phyloP scores from a whole-genome alignment of 2,329 filamentous ascomycete genomes.

The Pyrenophora graminea region DNA sequence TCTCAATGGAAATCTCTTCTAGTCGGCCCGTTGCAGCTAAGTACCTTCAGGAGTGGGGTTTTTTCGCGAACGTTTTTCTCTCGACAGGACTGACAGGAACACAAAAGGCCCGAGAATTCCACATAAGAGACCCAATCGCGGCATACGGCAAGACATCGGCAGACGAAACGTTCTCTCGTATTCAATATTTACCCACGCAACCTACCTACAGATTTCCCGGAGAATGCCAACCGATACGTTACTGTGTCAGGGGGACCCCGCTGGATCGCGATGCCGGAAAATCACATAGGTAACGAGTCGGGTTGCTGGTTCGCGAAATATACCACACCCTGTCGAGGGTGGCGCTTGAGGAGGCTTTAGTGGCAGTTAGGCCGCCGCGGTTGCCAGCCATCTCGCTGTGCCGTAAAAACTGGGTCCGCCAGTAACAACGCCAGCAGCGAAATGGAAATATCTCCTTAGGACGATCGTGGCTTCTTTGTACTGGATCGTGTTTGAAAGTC shows the following conservation, averaged over 20 bases:
- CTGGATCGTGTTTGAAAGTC: constrained; percentile 4
- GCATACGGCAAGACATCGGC: neutral
- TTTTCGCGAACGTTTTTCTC: neutral
- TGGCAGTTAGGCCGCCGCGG: neutral
- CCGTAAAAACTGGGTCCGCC: constrained; percentile 4
- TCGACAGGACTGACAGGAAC: too few relatives aligned
- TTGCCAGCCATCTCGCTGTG: constrained; percentile 1
- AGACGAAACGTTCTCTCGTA: neutral
- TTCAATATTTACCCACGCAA: too few relatives aligned
- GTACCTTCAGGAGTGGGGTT: neutral
- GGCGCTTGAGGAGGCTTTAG: neutral
- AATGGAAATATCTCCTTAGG: constrained; percentile 1
- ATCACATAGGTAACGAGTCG: neutral
- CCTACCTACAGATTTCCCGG: neutral
- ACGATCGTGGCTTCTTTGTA: constrained; percentile 1
- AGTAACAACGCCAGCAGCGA: neutral
- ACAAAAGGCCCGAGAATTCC: neutral
- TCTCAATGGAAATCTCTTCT: neutral
- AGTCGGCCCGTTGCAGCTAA: constrained; percentile 3
- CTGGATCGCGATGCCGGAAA: neutral
- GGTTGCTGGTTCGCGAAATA: too few relatives aligned
- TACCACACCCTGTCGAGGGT: too few relatives aligned
- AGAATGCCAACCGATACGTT: neutral
- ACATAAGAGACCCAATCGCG: neutral
- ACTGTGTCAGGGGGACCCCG: too few relatives aligned